Evolutionary conservation across 495 filamentous ascomycete genomes (phyloP).

Genomic region (Parathielavia hyrcaniae): DNA sequence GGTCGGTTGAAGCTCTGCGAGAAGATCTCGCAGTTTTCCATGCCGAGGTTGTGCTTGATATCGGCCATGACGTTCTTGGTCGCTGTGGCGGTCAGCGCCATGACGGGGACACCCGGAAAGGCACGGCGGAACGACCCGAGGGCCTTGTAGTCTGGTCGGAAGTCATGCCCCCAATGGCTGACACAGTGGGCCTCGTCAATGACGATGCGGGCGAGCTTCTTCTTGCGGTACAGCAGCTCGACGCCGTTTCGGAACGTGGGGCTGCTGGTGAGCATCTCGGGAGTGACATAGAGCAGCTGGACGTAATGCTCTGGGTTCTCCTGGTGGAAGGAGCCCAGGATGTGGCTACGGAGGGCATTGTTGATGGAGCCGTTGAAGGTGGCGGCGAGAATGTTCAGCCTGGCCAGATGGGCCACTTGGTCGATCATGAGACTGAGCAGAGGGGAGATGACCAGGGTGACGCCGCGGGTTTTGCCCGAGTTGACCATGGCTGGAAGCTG

Average conservation of each 20-base stretch:
- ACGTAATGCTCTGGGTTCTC: slow-evolving; percentile 58
- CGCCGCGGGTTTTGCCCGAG: slow-evolving; percentile 71
- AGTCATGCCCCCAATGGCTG: slow-evolving; percentile 98
- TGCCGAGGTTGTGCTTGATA: slow-evolving; percentile 79
- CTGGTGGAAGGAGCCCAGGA: slow-evolving; percentile 56
- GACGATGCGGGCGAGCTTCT: slow-evolving; percentile 78
- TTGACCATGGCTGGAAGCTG: slow-evolving; percentile 84
- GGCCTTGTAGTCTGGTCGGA: slow-evolving; percentile 90
- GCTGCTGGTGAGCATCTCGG: slow-evolving; percentile 90
- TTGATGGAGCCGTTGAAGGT: slow-evolving; percentile 70
- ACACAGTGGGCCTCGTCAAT: slow-evolving; percentile 99
- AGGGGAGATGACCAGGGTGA: slow-evolving; percentile 93
- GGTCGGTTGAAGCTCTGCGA: slow-evolving; percentile 90
- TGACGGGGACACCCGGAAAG: slow-evolving; percentile 74
- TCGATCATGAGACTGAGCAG: slow-evolving; percentile 94
- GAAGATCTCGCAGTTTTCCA: slow-evolving; percentile 68
- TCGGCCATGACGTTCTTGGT: slow-evolving; percentile 88
- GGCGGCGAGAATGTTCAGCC: slow-evolving; percentile 70
- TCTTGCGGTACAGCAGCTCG: slow-evolving; percentile 53
- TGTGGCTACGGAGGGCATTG: slow-evolving; percentile 48
- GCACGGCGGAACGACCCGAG: slow-evolving; percentile 63
- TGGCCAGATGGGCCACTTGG: slow-evolving; percentile 73
- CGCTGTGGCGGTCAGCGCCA: slow-evolving; percentile 92
- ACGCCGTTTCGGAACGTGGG: slow-evolving; percentile 55
- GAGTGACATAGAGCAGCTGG: slow-evolving; percentile 88